Percentiles rank a stretch among this genome's conserved stretches.
Evolutionary conservation across 345 rosid genomes (phyloP).

Genomic region (Rubroshorea leprosula): DNA sequence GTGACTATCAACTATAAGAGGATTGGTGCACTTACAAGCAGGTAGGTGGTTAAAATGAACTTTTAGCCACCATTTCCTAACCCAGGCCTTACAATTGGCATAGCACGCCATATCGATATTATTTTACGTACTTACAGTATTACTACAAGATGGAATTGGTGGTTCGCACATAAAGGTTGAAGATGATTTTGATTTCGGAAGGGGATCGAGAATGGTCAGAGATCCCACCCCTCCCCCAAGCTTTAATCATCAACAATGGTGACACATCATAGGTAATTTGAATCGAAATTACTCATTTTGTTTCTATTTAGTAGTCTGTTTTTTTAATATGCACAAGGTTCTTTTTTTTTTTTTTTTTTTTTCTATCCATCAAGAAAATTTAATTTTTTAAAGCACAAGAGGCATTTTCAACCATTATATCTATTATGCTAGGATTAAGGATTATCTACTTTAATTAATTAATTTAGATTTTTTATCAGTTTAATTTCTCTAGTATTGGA

Average conservation of each 20-base stretch:
- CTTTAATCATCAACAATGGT: constrained; percentile 36
- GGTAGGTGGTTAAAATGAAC: constrained; percentile 51
- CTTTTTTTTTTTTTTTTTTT: no score
- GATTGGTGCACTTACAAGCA: constrained; percentile 31
- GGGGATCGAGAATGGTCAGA: constrained; percentile 27
- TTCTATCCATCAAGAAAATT: no score
- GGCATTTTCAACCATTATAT: no score
- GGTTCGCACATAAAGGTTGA: constrained; percentile 49
- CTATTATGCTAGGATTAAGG: no score
- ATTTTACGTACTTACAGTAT: constrained; percentile 41
- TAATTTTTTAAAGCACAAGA: no score
- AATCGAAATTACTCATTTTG: not conserved
- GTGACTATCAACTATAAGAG: constrained; percentile 30
- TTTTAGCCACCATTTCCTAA: constrained; percentile 53
- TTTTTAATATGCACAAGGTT: no score
- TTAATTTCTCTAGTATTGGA: no score
- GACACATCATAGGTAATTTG: constrained; percentile 17
- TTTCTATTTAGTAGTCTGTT: no score
- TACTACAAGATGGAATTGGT: constrained; percentile 55
- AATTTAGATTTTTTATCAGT: no score
- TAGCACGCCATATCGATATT: constrained; percentile 54
- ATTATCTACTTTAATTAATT: no score
- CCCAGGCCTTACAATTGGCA: constrained; percentile 51
- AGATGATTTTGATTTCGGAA: constrained; percentile 2
- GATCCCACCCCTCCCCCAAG: constrained; percentile 31